Evolutionary conservation across 768 basidiomycete genomes (phyloP).

Genomic region (Neoboletus subvelutipes): DNA sequence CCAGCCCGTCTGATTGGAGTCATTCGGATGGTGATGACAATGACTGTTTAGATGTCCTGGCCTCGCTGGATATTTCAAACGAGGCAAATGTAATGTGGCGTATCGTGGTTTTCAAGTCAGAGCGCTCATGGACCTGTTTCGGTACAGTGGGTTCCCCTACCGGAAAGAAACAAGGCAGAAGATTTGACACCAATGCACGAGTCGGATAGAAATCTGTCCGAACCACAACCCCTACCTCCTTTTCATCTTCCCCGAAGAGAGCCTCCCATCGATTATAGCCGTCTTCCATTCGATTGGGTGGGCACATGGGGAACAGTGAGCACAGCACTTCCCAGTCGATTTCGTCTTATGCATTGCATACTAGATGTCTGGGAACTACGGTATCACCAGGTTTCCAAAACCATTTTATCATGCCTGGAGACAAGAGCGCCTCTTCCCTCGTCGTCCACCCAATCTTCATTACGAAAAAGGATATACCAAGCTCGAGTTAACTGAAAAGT

Average conservation of each 20-base stretch:
- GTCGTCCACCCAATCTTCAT: constrained; percentile 26
- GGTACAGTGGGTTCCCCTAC: constrained; percentile 27
- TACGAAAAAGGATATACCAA: constrained; percentile 26
- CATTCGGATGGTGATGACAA: constrained; percentile 20
- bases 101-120: neutral
- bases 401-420: constrained; percentile 23
- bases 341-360: neutral
- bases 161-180: constrained; percentile 33
- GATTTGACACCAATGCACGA: constrained; percentile 24
- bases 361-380: constrained; percentile 15
- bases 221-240: constrained; percentile 3
- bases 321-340: neutral
- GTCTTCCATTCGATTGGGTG: constrained; percentile 19
- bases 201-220: neutral
- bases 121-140: constrained; percentile 4
- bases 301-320: constrained; percentile 27
- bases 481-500: constrained; percentile 27
- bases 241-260: constrained; percentile 14
- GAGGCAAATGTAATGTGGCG: constrained; percentile 26
- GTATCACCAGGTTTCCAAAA: constrained; percentile 22
- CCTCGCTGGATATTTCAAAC: constrained; percentile 33
- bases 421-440: constrained; percentile 18
- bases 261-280: constrained; percentile 19
- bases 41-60: constrained; percentile 20
- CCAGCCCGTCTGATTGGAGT: neutral